Base-by-base conservation (phyloP, 1,284 basidiomycete species). In the Violaceomyces palustris region DNA sequence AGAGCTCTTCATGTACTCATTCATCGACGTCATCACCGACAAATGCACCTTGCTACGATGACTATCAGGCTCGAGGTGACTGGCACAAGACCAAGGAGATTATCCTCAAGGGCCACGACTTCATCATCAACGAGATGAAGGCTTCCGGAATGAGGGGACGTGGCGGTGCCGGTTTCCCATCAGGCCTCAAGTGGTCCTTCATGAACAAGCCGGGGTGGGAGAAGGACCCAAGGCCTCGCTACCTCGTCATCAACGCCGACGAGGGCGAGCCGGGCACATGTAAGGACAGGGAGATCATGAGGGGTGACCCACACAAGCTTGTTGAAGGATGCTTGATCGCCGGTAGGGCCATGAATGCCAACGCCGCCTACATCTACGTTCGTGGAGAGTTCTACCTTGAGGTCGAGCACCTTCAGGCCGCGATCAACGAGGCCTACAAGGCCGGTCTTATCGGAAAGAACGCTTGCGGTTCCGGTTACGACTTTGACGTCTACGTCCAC, bases 131-230 rank as follows among this genome's bases (percentile, higher is more conserved):
- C 73, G 84, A 83, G 43, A 87, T 97, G 72, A 97, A 98, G 76
- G 89, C 90, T 68, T 96, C 91, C 12, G 93, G 93, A 41, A 80
- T 98, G 35, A 84, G 93, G 70, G 93, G 93, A 21, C 86, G 94
- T 60, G 93, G 93, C 56, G 93, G 94, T 52, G 94, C 93, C 42
- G 93, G 94, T 34, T 98, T 98, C 75, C 93, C 92, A 2, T 89
- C 86, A 60, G 93, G 93, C 38, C 79, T 98, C 64, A 98, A 98
- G 76, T 98, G 93, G 93, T 70, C 65, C 74, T 96, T 97, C 75
- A 97, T 93, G 87, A 96, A 97, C 80, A 97, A 97, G 78, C 93
- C 92, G 23, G 86, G 86, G 32, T 97, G 93, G 92, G 84, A 98
- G 78, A 87, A 90, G 73, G 93, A 97, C 74, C 82, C 82, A 50